phyloP scores from a whole-genome alignment of 257 asterid species.

The Hygrophila difformis region DNA sequence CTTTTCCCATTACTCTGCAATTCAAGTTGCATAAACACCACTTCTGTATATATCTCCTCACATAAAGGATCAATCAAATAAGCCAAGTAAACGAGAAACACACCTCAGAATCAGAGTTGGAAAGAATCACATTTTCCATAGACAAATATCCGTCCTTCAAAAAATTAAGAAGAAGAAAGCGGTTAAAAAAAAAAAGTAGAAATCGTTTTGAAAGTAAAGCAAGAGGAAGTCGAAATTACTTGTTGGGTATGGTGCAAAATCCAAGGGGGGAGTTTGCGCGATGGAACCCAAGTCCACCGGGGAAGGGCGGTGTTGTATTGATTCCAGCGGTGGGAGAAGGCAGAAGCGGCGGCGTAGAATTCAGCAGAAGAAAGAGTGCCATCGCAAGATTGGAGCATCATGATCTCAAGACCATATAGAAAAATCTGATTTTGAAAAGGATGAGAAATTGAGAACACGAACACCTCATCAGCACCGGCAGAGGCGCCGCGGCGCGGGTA shows the following conservation, averaged over 20 bases:
- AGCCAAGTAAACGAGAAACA: slow-evolving; percentile 1
- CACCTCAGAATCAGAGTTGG: slow-evolving; percentile 40
- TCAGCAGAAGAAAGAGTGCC: slow-evolving; percentile 52
- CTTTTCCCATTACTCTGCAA: slow-evolving; percentile 30
- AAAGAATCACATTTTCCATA: slow-evolving; percentile 49
- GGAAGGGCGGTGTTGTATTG: slow-evolving; percentile 52
- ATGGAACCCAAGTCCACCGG: slow-evolving; percentile 60
- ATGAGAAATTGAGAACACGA: too few relatives aligned
- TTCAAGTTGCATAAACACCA: too few relatives aligned
- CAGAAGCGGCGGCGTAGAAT: slow-evolving; percentile 45
- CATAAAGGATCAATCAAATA: too few relatives aligned
- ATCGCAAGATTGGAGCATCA: slow-evolving; percentile 31
- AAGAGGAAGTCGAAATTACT: slow-evolving; percentile 16
- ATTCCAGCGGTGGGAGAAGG: slow-evolving; percentile 55
- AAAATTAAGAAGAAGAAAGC: not conserved
- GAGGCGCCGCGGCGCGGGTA: too few relatives aligned
- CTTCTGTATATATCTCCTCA: too few relatives aligned
- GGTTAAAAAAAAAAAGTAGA: not conserved
- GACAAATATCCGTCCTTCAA: slow-evolving; percentile 57
- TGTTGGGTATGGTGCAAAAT: slow-evolving; percentile 14
- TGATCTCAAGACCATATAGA: too few relatives aligned
- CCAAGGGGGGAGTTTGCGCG: slow-evolving; percentile 40
- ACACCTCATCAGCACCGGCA: too few relatives aligned
- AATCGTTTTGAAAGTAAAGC: not conserved
- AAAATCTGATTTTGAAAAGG: too few relatives aligned